A percentile compares a stretch with the other conserved stretches of the same genome.
These are phyloP conservation scores for Neonectria punicea DNA, from an alignment of 2,329 filamentous ascomycete species.

Conservation along the genomic window DNA sequence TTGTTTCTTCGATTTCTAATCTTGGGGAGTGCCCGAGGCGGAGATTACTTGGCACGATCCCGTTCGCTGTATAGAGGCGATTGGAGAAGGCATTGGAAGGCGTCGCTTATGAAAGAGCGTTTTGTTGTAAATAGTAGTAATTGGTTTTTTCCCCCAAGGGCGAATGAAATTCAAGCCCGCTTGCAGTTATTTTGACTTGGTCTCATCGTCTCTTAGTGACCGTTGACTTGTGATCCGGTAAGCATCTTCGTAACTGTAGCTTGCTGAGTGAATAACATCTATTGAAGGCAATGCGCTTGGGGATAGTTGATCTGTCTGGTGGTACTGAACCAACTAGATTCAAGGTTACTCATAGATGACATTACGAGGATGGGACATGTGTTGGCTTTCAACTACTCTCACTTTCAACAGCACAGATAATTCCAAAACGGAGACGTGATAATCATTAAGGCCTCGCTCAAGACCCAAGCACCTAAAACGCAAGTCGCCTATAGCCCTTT, in stretches of 20 bases:
- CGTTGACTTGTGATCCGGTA: not conserved
- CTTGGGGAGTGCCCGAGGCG: slow-evolving; percentile 28
- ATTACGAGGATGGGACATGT: not conserved
- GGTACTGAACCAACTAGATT: too few relatives aligned
- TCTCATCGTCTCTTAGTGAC: not conserved
- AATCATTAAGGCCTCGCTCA: slow-evolving; percentile 21
- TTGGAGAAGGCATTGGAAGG: slow-evolving; percentile 31
- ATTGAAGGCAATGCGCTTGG: not conserved
- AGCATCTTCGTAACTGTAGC: not conserved
- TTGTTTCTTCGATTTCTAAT: slow-evolving; percentile 30
- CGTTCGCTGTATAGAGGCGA: slow-evolving; percentile 39
- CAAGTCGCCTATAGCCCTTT: slow-evolving; percentile 17
- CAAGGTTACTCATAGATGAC: not conserved
- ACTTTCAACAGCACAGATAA: not conserved
- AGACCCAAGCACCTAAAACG: slow-evolving; percentile 8
- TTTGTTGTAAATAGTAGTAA: slow-evolving; percentile 37
- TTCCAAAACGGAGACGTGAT: slow-evolving; percentile 11
- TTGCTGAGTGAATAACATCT: not conserved
- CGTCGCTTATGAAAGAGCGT: slow-evolving; percentile 31
- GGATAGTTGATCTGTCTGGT: too few relatives aligned
- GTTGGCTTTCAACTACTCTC: too few relatives aligned
- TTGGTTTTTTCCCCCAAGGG: slow-evolving; percentile 16
- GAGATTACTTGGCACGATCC: slow-evolving; percentile 23
- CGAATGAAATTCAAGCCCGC: not conserved
- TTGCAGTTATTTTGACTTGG: not conserved